Conservation (phyloP, 139 green algal species). For the Diplosphaera chodatii region DNA sequence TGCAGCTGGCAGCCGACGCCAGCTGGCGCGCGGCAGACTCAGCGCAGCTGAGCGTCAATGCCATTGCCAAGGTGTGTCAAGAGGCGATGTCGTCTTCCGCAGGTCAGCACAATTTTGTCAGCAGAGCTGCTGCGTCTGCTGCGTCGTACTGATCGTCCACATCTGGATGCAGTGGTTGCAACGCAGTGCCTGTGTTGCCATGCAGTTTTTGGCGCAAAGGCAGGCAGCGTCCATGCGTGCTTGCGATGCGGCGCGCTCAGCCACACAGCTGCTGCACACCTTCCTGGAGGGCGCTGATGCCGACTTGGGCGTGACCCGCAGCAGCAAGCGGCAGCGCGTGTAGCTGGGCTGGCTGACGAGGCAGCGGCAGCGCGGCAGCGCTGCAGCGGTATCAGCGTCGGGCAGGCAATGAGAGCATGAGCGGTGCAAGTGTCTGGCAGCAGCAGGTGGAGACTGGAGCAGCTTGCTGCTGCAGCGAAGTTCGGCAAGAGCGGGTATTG, state of each 20-base stretch:
- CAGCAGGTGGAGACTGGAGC: no score
- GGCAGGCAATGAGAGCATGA: no score
- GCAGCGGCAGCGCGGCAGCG: no score
- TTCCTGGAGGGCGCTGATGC: conserved; percentile 20
- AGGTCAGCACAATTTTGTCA: no score
- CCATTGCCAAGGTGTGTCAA: conserved; percentile 31
- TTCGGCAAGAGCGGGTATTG: no score
- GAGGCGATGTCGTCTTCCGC: no score
- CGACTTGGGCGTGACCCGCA: background rate
- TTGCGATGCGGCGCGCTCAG: conserved; percentile 14
- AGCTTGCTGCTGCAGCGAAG: no score
- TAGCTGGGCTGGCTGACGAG: background rate
- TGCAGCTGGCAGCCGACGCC: conserved; percentile 19
- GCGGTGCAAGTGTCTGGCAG: no score
- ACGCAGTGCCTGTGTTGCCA: background rate
- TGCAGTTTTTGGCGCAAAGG: conserved; percentile 41
- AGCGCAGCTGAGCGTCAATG: conserved; percentile 43
- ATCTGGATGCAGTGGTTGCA: no score
- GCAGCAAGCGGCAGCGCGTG: background rate
- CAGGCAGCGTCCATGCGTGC: conserved; percentile 34
- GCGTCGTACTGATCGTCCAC: no score
- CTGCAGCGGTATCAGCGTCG: no score
- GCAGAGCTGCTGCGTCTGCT: no score
- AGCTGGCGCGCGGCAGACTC: conserved; percentile 17
- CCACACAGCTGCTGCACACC: conserved; percentile 29